phyloP scores from a whole-genome alignment of 495 filamentous ascomycete genomes.

The Hypoxylon fragiforme region DNA sequence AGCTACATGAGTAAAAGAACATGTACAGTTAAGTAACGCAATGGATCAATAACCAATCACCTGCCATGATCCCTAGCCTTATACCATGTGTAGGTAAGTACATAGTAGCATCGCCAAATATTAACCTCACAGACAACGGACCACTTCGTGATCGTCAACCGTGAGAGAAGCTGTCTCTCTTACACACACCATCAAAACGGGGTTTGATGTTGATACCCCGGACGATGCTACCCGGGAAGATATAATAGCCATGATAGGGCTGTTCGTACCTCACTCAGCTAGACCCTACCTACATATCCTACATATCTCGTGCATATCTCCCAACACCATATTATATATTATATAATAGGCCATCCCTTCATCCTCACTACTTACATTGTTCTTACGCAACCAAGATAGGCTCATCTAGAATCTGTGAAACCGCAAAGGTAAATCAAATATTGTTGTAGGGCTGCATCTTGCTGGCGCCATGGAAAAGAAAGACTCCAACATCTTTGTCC shows the following conservation, averaged over 20 bases:
- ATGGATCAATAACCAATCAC: too few species aligned
- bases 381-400: slow-evolving; percentile 15
- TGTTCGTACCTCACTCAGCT: slow-evolving; percentile 26
- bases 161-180: slow-evolving; percentile 17
- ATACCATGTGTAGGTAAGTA: background rate
- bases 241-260: slow-evolving; percentile 20
- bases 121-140: slow-evolving; percentile 11
- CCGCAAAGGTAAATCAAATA: too few species aligned
- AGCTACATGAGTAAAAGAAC: too few species aligned
- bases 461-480: slow-evolving; percentile 29
- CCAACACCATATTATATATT: slow-evolving; percentile 14
- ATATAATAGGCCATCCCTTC: slow-evolving; percentile 26
- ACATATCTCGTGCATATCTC: slow-evolving; percentile 17
- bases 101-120: slow-evolving; percentile 9
- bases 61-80: background rate
- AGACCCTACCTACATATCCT: too few species aligned
- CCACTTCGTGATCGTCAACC: slow-evolving; percentile 18
- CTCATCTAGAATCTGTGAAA: too few species aligned
- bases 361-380: slow-evolving; percentile 16
- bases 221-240: slow-evolving; percentile 12
- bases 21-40: too few species aligned
- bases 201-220: slow-evolving; percentile 14
- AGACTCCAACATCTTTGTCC: slow-evolving; percentile 10
- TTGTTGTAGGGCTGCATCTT: slow-evolving; percentile 1
- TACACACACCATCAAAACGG: slow-evolving; percentile 8